Evolutionary conservation across 139 green algal species (phyloP).

Genomic region (Desmodesmus armatus): DNA sequence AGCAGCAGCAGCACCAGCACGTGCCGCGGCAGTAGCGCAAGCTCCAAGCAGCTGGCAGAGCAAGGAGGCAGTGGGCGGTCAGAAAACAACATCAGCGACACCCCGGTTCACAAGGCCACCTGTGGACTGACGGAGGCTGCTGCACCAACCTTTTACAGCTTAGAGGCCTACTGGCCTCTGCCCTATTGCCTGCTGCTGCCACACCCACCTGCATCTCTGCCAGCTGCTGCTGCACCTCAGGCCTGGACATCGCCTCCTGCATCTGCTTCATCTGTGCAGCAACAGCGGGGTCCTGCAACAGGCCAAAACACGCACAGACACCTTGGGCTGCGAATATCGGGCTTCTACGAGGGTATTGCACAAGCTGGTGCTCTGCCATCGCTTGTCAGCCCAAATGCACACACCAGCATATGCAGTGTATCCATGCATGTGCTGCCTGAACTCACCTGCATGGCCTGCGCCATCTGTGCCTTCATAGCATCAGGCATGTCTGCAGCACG

Average conservation of each 20-base stretch:
- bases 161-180: neutral
- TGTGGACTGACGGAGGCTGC: too few species aligned
- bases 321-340: too few species aligned
- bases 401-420: neutral
- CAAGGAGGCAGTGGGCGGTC: too few species aligned
- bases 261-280: conserved; percentile 50
- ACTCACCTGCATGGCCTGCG: conserved; percentile 7
- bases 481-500: neutral
- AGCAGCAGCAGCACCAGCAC: neutral
- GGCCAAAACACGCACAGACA: neutral
- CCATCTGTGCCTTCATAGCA: conserved; percentile 15
- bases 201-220: conserved; percentile 56
- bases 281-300: conserved; percentile 37
- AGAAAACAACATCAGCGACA: too few species aligned
- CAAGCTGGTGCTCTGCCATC: too few species aligned
- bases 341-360: too few species aligned
- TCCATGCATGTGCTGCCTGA: neutral
- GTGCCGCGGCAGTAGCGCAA: neutral
- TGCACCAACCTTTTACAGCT: too few species aligned
- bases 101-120: too few species aligned
- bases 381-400: too few species aligned
- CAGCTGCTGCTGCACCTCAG: conserved; percentile 75
- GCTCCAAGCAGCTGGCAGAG: too few species aligned
- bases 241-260: conserved; percentile 74
- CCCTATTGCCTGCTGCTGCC: conserved; percentile 6